phyloP scores from a whole-genome alignment of 2,329 filamentous ascomycete species.

The Neocatenulostroma microsporum region DNA sequence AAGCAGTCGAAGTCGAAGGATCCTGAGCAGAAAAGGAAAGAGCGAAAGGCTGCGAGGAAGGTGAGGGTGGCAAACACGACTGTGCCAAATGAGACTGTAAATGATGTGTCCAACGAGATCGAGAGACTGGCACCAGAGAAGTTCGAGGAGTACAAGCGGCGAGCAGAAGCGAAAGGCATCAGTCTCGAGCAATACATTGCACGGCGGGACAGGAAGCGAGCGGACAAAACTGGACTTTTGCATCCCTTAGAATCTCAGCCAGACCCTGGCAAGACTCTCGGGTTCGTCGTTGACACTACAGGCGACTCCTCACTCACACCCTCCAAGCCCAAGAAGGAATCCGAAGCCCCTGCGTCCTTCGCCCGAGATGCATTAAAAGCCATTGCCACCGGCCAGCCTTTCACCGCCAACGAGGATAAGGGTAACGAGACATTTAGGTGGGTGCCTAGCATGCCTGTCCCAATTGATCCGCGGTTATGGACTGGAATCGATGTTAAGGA shows the following conservation, averaged over 20 bases:
- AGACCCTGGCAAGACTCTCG: too few relatives aligned
- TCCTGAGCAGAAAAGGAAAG: slow-evolving; percentile 5
- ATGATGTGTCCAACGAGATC: not conserved
- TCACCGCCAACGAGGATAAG: slow-evolving; percentile 9
- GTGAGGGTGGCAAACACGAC: not conserved
- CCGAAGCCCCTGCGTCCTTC: not conserved
- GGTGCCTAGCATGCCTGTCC: slow-evolving; percentile 8
- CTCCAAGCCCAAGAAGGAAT: not conserved
- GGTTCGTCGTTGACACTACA: slow-evolving; percentile 12
- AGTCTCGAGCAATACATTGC: slow-evolving; percentile 29
- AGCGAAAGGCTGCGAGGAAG: slow-evolving; percentile 8
- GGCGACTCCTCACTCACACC: slow-evolving; percentile 11
- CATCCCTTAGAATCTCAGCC: too few relatives aligned
- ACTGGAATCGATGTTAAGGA: slow-evolving; percentile 11
- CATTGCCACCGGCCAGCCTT: slow-evolving; percentile 1
- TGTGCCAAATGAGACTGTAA: not conserved
- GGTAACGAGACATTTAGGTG: slow-evolving; percentile 12
- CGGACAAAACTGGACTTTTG: too few relatives aligned
- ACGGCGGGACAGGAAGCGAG: slow-evolving; percentile 16
- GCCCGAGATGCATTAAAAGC: not conserved
- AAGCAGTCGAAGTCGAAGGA: slow-evolving; percentile 14
- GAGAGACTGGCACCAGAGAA: slow-evolving; percentile 21
- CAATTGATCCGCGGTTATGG: slow-evolving; percentile 17
- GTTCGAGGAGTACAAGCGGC: slow-evolving; percentile 25
- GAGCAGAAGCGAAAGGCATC: slow-evolving; percentile 32